These are phyloP conservation scores for Dactylorhiza incarnata DNA, from an alignment of 106 monocot species.

Conservation along the genomic window DNA sequence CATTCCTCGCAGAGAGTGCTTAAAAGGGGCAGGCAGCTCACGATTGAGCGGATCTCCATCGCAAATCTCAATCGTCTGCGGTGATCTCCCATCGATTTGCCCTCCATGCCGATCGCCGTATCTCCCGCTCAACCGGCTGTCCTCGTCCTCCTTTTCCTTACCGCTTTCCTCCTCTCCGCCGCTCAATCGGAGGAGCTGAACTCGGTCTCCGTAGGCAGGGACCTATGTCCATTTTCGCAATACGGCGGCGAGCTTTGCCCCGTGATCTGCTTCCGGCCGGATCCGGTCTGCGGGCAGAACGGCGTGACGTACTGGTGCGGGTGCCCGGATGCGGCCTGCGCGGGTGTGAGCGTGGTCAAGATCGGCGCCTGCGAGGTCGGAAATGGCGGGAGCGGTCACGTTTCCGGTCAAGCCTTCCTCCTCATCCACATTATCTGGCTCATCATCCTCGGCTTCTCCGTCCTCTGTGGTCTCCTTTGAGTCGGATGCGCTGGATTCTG, in stretches of 20 bases:
- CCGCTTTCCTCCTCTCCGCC: not conserved
- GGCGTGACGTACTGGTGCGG: conserved; percentile 76
- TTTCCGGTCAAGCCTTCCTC: conserved; percentile 78
- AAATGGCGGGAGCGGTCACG: conserved; percentile 22
- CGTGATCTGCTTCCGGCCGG: conserved; percentile 53
- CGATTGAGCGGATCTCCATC: too few relatives aligned
- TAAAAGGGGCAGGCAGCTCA: too few relatives aligned
- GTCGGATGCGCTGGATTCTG: not conserved
- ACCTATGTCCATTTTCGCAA: not conserved
- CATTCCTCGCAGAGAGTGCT: too few relatives aligned
- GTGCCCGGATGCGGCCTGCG: conserved; percentile 60
- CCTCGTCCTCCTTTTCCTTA: conserved; percentile 4
- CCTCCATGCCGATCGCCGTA: not conserved
- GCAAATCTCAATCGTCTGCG: not conserved
- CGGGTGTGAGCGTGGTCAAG: conserved; percentile 22
- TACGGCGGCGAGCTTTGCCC: conserved; percentile 20
- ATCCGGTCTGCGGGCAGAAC: conserved; percentile 73
- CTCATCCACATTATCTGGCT: conserved; percentile 93
- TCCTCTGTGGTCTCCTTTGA: conserved; percentile 70
- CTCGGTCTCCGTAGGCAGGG: not conserved
- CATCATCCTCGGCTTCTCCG: conserved; percentile 68
- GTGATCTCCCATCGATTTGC: not conserved
- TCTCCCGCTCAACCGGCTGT: not conserved
- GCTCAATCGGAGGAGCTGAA: not conserved
- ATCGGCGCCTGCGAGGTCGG: conserved; percentile 14